Base-by-base conservation (phyloP, 345 rosid species). In the Populus alba region DNA sequence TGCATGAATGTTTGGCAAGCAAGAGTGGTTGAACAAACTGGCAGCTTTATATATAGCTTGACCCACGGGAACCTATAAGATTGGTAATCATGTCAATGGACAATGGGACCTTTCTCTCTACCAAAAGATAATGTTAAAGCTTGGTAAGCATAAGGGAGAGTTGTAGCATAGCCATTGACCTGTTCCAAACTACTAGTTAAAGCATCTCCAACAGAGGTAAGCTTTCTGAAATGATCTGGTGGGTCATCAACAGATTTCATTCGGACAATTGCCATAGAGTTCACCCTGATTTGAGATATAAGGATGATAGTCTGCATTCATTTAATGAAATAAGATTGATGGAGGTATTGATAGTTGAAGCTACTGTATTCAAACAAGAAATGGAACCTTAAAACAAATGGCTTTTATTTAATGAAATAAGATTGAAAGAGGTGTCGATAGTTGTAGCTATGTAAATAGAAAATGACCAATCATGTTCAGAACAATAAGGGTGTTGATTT, bases 11-110 rank as follows among this genome's bases (percentile, higher is more conserved):
- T 92, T 94, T 76, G 98, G 97, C 86, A 68, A 81, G 90, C 98
- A 94, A 76, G 97, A 92, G 85, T 94, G 98, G 81, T 92, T 94
- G 90, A 91, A 92, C 85, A 90, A 71, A 80, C 97, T 92, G 80
- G 91, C 98, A 75, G 80, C 81, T 75, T 49, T 76, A 76, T 89
- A 94, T 67, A 94, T 85, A 73, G 97, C 98, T 77, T 88, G 97
- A 66, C 97, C 98, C 77, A 89, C 95, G 77, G 89, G 87, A 77
- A 90, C 88, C 92, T 92, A 83, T 68, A 25, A 12, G 53, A 13
- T 13, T 15, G 16, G 53, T 47, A 47, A 47, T 15, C 53, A 47
- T 12, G 53, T 47, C 53, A 47, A 15, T 15, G 53, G 53, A 47
- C 53, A 47, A 47, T 4, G 51, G 65, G 27, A 66, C 59, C 29